Evolutionary conservation across 352 stramenopile genomes (phyloP).

Genomic region (Aphanomyces stellatus): DNA sequence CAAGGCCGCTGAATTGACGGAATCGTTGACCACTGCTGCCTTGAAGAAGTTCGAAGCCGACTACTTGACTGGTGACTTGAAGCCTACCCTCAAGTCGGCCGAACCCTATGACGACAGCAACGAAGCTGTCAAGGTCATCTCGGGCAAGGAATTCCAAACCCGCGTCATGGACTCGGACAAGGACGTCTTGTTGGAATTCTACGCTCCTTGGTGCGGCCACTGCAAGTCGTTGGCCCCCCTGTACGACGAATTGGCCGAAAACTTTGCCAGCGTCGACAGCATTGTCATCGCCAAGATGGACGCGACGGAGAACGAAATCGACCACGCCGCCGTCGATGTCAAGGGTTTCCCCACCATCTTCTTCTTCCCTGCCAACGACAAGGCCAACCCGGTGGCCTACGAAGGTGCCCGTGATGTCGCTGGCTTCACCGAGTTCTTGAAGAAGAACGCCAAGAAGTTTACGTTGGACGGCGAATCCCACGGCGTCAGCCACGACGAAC

Average conservation of each 20-base stretch:
- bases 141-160: conserved; percentile 88
- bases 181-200: conserved; percentile 81
- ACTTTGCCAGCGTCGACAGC: conserved; percentile 82
- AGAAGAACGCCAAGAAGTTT: conserved; percentile 83
- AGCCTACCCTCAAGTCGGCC: conserved; percentile 90
- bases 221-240: conserved; percentile 84
- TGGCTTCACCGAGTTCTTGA: conserved; percentile 76
- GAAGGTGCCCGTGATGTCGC: conserved; percentile 78
- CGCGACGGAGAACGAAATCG: conserved; percentile 92
- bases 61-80: conserved; percentile 83
- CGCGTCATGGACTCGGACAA: conserved; percentile 83
- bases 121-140: conserved; percentile 87
- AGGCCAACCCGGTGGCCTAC: conserved; percentile 79
- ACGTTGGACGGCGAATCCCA: conserved; percentile 51
- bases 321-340: conserved; percentile 83
- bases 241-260: conserved; percentile 86
- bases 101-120: conserved; percentile 81
- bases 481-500: conserved; percentile 55
- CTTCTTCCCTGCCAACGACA: conserved; percentile 90
- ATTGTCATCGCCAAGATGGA: conserved; percentile 96
- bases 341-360: conserved; percentile 92
- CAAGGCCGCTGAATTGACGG: conserved; percentile 64
- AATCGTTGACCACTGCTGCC: conserved; percentile 46
- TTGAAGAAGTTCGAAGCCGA: conserved; percentile 66
- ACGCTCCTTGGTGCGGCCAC: conserved; percentile 70